Evolutionary conservation across 108 stramenopile species (phyloP).

Genomic region (Cyclotella sp.): DNA sequence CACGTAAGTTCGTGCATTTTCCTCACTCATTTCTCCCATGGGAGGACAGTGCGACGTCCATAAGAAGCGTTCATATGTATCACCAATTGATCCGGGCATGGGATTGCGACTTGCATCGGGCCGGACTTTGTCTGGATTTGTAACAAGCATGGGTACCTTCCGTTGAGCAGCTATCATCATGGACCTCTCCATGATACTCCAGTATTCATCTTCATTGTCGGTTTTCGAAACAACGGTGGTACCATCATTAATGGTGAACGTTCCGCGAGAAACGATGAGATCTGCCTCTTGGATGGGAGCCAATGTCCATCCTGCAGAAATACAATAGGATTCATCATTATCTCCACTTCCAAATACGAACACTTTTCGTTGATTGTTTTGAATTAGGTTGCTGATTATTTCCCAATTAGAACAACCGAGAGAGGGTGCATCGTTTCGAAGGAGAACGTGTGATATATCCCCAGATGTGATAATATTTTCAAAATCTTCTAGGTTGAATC

Average conservation of each 20-base stretch:
- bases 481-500: slow-evolving; percentile 69
- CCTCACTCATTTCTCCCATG: slow-evolving; percentile 44
- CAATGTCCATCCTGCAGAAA: slow-evolving; percentile 76
- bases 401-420: slow-evolving; percentile 40
- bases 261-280: slow-evolving; percentile 87
- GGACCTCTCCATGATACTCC: slow-evolving; percentile 53
- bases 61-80: slow-evolving; percentile 68
- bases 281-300: slow-evolving; percentile 86
- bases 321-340: slow-evolving; percentile 82
- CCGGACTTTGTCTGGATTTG: slow-evolving; percentile 91
- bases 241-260: slow-evolving; percentile 72
- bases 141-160: slow-evolving; percentile 88
- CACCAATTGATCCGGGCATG: slow-evolving; percentile 93
- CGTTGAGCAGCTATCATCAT: slow-evolving; percentile 65
- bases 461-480: slow-evolving; percentile 80
- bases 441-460: slow-evolving; percentile 63
- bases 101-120: slow-evolving; percentile 78
- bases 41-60: slow-evolving; percentile 46
- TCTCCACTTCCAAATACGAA: slow-evolving; percentile 94
- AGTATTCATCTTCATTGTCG: slow-evolving; percentile 62
- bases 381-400: slow-evolving; percentile 19
- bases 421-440: slow-evolving; percentile 31
- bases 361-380: slow-evolving; percentile 33
- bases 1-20: slow-evolving; percentile 39
- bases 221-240: slow-evolving; percentile 47